Evolutionary conservation across 345 rosid genomes (phyloP), one percentile per base, ranked within the genome.

Genomic region (Gossypium raimondii): DNA sequence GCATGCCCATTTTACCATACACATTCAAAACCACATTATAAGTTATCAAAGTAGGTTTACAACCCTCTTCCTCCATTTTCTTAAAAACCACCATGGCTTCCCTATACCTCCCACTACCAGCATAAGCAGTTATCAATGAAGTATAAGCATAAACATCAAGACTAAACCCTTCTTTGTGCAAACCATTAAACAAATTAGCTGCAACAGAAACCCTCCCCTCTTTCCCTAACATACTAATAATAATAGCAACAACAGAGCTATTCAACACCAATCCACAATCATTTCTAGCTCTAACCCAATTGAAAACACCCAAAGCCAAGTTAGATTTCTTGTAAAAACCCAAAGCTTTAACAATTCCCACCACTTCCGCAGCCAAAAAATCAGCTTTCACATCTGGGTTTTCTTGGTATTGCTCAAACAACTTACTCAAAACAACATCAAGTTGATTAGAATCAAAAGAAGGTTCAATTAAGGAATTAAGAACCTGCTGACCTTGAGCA

Each of bases 1-100:
- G 88, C 94, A 89, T 91, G 55, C 97, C 99, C 97, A 95, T 91
- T 83, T 95, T 91, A 53, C 99, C 98, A 79, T 87, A 88, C 75
- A 90, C 92, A 81, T 95, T 87, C 82, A 95, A 74, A 60, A 91
- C 77, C 65, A 95, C 92, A 77, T 95, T 95, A 70, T 95, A 93
- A 57, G 98, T 93, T 7, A 93, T 86, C 87, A 95, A 81, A 80
- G 93, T 93, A 8, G 97, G 98, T 53, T 78, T 82, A 60, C 88
- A 89, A n/a, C 91, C 94, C 75, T 87, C 94, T 83, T 93, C 96
- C 75, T 88, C 92, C 96, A 95, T 91, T 81, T 87, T 88, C 85
- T 84, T 84, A 74, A 90, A 90, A 65, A 90, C 86, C 81, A 73
- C 77, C 43, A 88, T 82, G 51, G 99, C 99, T 18, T 93, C 98